Percentiles rank a stretch among this genome's conserved stretches.
These are phyloP conservation scores for Crassisporium funariophilum DNA, from an alignment of 768 basidiomycete genomes.

Conservation along the genomic window DNA sequence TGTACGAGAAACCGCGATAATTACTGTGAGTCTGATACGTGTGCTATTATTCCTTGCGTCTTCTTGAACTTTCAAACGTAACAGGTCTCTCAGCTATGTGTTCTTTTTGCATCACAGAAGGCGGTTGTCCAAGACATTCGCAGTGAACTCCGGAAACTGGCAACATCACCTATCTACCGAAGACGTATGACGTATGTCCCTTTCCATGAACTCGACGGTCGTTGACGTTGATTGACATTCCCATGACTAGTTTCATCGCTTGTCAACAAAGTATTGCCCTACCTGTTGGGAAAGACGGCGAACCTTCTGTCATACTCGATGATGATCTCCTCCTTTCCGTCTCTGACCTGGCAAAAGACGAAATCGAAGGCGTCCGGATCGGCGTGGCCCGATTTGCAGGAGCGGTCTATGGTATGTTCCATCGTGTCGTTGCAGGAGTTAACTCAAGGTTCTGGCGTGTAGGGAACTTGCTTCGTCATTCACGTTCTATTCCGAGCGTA, in stretches of 20 bases:
- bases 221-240: constrained; percentile 14
- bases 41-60: constrained; percentile 10
- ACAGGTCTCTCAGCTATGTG: constrained; percentile 53
- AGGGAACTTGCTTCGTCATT: constrained; percentile 32
- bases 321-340: constrained; percentile 60
- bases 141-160: constrained; percentile 44
- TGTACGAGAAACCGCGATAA: constrained; percentile 77
- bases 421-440: constrained; percentile 4
- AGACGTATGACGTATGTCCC: constrained; percentile 71
- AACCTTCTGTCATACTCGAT: constrained; percentile 40
- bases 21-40: constrained; percentile 52
- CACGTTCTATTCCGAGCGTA: constrained; percentile 32
- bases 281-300: constrained; percentile 31
- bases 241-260: constrained; percentile 62
- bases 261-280: constrained; percentile 67
- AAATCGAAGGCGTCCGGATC: constrained; percentile 83
- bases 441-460: constrained; percentile 12
- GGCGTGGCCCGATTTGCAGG: constrained; percentile 77
- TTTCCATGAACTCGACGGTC: constrained; percentile 5
- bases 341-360: constrained; percentile 58
- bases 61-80: constrained; percentile 12
- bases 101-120: constrained; percentile 36
- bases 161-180: constrained; percentile 51
- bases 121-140: constrained; percentile 39
- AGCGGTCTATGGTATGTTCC: constrained; percentile 52